These are phyloP conservation scores for Colletotrichum scovillei DNA, from an alignment of 2,329 filamentous ascomycete species.

Conservation along the genomic window DNA sequence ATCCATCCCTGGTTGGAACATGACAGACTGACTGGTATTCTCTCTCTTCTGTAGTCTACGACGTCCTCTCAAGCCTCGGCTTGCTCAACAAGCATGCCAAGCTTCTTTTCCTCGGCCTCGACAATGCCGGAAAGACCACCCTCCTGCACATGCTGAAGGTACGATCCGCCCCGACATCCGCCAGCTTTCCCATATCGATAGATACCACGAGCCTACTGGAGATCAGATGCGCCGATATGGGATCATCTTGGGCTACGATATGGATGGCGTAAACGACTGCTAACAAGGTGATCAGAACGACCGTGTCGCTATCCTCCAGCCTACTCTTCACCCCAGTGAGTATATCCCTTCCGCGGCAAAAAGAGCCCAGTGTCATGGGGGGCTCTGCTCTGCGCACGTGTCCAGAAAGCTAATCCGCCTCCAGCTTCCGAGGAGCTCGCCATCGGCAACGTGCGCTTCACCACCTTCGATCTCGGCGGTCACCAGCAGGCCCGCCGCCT, in stretches of 20 bases:
- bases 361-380: background rate
- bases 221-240: conserved; percentile 12
- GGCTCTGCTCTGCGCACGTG: conserved; percentile 36
- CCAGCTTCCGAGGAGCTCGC: conserved; percentile 89
- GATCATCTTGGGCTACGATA: conserved; percentile 16
- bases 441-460: conserved; percentile 94
- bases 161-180: conserved; percentile 46
- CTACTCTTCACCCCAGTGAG: conserved; percentile 91
- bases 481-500: conserved; percentile 95
- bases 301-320: conserved; percentile 89
- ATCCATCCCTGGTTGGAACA: conserved; percentile 19
- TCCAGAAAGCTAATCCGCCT: conserved; percentile 37
- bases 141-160: conserved; percentile 96
- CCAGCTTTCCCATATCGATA: background rate
- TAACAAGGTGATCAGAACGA: conserved; percentile 74
- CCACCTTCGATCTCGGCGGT: conserved; percentile 92
- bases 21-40: conserved; percentile 43
- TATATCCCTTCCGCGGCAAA: conserved; percentile 38
- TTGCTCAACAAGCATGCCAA: conserved; percentile 97
- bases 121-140: conserved; percentile 95
- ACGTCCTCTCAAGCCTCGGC: conserved; percentile 87
- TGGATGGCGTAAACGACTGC: conserved; percentile 38
- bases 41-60: conserved; percentile 71
- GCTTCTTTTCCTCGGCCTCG: conserved; percentile 91
- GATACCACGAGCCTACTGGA: background rate